Percentiles rank a stretch among this genome's conserved stretches.
Conservation (phyloP, 345 rosid genomes). For the Turnera subulata region DNA sequence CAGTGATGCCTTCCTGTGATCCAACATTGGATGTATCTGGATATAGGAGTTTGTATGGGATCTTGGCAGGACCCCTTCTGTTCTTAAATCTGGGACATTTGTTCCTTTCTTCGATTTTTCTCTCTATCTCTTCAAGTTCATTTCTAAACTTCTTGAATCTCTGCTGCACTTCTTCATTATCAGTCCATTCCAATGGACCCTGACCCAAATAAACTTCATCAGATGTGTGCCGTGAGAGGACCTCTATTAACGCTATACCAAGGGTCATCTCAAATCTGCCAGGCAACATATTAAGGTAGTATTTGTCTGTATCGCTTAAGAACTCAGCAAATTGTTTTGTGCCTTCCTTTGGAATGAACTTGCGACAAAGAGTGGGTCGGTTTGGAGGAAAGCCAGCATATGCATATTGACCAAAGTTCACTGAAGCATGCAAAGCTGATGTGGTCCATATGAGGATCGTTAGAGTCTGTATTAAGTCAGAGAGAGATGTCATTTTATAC, state of each 20-base stretch:
- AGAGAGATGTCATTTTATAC: slow-evolving; percentile 33
- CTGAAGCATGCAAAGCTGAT: slow-evolving; percentile 55
- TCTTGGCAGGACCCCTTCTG: slow-evolving; percentile 47
- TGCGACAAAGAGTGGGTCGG: slow-evolving; percentile 41
- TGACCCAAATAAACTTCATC: slow-evolving; percentile 55
- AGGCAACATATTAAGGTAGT: slow-evolving; percentile 44
- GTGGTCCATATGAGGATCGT: slow-evolving; percentile 59
- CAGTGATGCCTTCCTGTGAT: slow-evolving; percentile 29
- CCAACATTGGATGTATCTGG: slow-evolving; percentile 32
- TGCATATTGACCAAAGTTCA: slow-evolving; percentile 56
- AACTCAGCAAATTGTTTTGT: slow-evolving; percentile 33
- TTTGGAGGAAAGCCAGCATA: slow-evolving; percentile 55
- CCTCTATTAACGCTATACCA: slow-evolving; percentile 39
- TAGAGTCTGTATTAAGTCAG: slow-evolving; percentile 35
- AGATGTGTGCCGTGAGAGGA: slow-evolving; percentile 46
- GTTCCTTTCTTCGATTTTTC: slow-evolving; percentile 41
- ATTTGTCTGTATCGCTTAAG: slow-evolving; percentile 40
- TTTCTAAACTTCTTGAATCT: slow-evolving; percentile 32
- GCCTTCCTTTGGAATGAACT: slow-evolving; percentile 48
- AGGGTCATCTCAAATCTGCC: slow-evolving; percentile 36
- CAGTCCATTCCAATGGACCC: slow-evolving; percentile 38
- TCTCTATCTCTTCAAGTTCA: slow-evolving; percentile 35
- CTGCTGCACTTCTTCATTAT: slow-evolving; percentile 27
- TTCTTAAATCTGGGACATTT: slow-evolving; percentile 33
- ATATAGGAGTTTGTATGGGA: slow-evolving; percentile 42